These are phyloP conservation scores for Choiromyces venosus DNA, from an alignment of 495 filamentous ascomycete species.

Conservation along the genomic window DNA sequence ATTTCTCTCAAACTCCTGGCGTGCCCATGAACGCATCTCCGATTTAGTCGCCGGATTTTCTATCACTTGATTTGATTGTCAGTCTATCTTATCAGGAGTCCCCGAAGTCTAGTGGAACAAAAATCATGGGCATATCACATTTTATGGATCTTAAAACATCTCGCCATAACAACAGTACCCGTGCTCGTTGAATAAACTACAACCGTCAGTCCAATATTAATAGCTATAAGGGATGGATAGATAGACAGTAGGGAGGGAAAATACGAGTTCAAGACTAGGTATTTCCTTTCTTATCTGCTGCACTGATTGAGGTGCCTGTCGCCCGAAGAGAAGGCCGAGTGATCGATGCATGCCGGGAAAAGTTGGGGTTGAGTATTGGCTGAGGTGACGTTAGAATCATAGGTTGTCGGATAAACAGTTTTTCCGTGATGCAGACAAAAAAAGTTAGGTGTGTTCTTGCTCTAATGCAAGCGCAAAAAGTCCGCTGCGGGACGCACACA, in stretches of 20 bases:
- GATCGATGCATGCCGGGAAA: not conserved
- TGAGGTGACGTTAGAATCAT: not conserved
- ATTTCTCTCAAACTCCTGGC: slow-evolving; percentile 21
- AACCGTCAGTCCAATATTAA: not conserved
- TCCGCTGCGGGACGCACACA: too few relatives aligned
- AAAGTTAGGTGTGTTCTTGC: not conserved
- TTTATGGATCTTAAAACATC: slow-evolving; percentile 25
- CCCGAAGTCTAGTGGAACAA: not conserved
- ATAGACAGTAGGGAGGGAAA: not conserved
- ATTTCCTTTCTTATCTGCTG: not conserved
- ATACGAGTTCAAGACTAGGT: not conserved
- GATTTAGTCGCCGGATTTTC: slow-evolving; percentile 20
- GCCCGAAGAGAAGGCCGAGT: not conserved
- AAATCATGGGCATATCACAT: slow-evolving; percentile 13
- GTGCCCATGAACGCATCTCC: slow-evolving; percentile 18
- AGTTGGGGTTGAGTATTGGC: not conserved
- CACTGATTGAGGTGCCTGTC: not conserved
- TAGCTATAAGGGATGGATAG: not conserved
- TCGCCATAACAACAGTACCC: slow-evolving; percentile 26
- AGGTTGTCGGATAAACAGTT: not conserved
- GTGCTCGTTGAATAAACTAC: slow-evolving; percentile 29
- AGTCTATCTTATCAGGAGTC: slow-evolving; percentile 43
- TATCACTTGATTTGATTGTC: slow-evolving; percentile 13
- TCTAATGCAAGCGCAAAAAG: too few relatives aligned
- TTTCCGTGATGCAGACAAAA: not conserved